Percentiles rank a stretch among this genome's conserved stretches.
These are phyloP conservation scores for Pleurostoma richardsiae DNA, from an alignment of 2,329 filamentous ascomycete species.

Conservation along the genomic window DNA sequence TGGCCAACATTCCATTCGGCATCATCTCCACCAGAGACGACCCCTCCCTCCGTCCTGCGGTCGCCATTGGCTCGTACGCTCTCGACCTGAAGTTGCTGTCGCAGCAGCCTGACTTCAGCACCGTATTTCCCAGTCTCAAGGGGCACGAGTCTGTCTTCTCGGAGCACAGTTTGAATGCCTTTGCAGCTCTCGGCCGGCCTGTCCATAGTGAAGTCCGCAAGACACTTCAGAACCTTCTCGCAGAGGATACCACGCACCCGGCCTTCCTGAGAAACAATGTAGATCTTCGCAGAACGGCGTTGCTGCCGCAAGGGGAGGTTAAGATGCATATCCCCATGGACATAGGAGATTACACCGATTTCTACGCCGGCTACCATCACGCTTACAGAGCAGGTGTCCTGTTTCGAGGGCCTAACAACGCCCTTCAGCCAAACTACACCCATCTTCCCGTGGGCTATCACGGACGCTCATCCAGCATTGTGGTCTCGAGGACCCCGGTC, in stretches of 20 bases:
- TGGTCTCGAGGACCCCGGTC: conserved; percentile 69
- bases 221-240: conserved; percentile 64
- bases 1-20: conserved; percentile 73
- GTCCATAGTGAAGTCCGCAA: conserved; percentile 64
- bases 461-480: conserved; percentile 69
- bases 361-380: conserved; percentile 77
- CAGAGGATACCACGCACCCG: conserved; percentile 52
- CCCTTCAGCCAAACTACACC: conserved; percentile 76
- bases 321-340: conserved; percentile 68
- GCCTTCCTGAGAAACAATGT: conserved; percentile 59
- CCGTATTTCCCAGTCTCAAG: conserved; percentile 12
- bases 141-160: conserved; percentile 14
- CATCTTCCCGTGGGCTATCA: conserved; percentile 81
- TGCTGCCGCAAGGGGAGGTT: conserved; percentile 55
- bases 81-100: conserved; percentile 62
- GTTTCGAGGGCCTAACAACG: conserved; percentile 68
- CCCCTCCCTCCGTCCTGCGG: conserved; percentile 45
- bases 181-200: conserved; percentile 65
- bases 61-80: conserved; percentile 64
- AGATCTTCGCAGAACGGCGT: conserved; percentile 46
- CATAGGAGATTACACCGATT: conserved; percentile 82
- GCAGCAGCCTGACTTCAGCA: conserved; percentile 50
- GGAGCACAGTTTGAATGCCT: conserved; percentile 40
- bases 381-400: conserved; percentile 63
- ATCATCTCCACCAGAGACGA: conserved; percentile 55